Base-by-base conservation (phyloP, 306 rosid genomes). In the Senna siamea region DNA sequence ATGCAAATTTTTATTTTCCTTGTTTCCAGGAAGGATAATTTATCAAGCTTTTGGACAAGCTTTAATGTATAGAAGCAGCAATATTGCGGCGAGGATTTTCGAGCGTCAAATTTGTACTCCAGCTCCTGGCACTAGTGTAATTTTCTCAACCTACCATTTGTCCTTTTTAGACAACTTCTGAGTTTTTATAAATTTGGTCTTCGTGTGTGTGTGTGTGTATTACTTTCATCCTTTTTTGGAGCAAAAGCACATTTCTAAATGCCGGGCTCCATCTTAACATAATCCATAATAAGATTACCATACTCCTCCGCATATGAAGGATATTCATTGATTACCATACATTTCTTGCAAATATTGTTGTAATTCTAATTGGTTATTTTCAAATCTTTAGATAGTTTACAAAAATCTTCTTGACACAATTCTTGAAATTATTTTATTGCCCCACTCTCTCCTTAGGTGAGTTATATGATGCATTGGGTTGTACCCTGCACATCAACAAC, bases 41-140 rank as follows among this genome's bases (percentile, higher is more conserved):
- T 53, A 50, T 70, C 19, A 32, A 75, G 80, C 70, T 81, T 79
- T 62, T 26, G 81, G 69, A 69, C 41, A 28, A 67, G 81, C 35
- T 72, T 83, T 84, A 79, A 89, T 93, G 96, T 87, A 81, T 83
- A 87, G 87, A 80, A 92, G 87, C 78, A 83, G 81, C 88, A 94
- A 94, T 87, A 79, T 94, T 64, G 88, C 66, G 76, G 80, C 92
- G 43, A 92, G 99, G 90, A 77, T 94, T 75, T 94, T 94, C 62
- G 58, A 92, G 76, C 96, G 99, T 73, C 97, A 94, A 85, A 87
- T 94, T 76, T 68, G 80, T 66, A 88, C 95, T 76, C 92, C 95
- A 76, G 79, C 91, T 78, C 95, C 97, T 35, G 96, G 97, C 82
- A 83, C 96, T 19, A 87, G 82, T 82, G 97, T 94, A 86, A 48